Evolutionary conservation across 2,329 filamentous ascomycete genomes (phyloP).

Genomic region (Stachybotrys chartarum): DNA sequence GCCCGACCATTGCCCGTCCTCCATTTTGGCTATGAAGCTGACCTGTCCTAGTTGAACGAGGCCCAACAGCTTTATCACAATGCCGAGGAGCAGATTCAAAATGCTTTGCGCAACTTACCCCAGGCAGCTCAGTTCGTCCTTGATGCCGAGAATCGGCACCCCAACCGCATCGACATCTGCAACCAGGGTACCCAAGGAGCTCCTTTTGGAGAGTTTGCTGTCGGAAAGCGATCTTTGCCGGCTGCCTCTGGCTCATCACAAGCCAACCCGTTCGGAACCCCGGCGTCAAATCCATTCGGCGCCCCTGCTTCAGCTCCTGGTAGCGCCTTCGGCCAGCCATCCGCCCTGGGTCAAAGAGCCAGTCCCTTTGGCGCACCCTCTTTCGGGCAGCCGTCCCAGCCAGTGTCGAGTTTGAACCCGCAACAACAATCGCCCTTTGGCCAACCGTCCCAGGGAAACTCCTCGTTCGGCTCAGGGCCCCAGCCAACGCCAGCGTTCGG

Average conservation of each 20-base stretch:
- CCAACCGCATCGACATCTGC: constrained; percentile 65
- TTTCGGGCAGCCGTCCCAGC: constrained; percentile 32
- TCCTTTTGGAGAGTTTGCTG: constrained; percentile 36
- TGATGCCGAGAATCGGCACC: constrained; percentile 60
- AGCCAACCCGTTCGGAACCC: constrained; percentile 34
- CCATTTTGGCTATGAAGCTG: constrained; percentile 6
- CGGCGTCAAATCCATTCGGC: constrained; percentile 21
- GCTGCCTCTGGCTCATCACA: constrained; percentile 16
- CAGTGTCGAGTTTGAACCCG: constrained; percentile 36
- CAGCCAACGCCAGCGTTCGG: constrained; percentile 27
- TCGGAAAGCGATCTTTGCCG: constrained; percentile 24
- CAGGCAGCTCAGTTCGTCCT: constrained; percentile 66
- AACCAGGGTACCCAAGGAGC: constrained; percentile 36
- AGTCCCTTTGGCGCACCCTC: constrained; percentile 19
- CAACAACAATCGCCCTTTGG: constrained; percentile 28
- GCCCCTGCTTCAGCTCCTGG: constrained; percentile 17
- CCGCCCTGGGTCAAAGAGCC: constrained; percentile 22
- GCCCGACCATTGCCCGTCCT: background rate
- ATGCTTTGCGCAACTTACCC: constrained; percentile 59
- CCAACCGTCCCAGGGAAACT: constrained; percentile 20
- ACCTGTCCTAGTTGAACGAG: constrained; percentile 44
- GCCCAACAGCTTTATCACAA: constrained; percentile 55
- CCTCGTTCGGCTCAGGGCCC: constrained; percentile 30
- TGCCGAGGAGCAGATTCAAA: constrained; percentile 64
- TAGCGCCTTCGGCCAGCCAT: constrained; percentile 28